Evolutionary conservation across 2,329 filamentous ascomycete species (phyloP), one percentile per base, ranked within the genome.

Genomic region (Talaromyces piceae): DNA sequence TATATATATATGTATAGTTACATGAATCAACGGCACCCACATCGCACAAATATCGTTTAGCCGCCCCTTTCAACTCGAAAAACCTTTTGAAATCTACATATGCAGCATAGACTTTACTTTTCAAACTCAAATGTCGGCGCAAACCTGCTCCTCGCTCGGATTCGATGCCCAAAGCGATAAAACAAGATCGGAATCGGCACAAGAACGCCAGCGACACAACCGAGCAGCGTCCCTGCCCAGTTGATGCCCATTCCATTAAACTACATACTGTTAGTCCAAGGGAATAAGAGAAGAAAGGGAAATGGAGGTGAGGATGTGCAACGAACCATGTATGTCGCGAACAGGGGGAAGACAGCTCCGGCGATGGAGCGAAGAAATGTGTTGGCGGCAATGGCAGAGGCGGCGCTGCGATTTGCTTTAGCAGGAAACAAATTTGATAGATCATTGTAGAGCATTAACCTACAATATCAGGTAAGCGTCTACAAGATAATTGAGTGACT

Each of bases 301-400:
- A 22, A 23, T 16, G 22, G 1, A 7, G 2, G 12, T 18, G 12
- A 31, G 18, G n/a, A 6, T 13, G 4, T 27, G 22, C 20, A 22
- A 49, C 45, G 39, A 57, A 61, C 60, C 63, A 67, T 64, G 51
- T 64, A 63, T 20, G 53, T 56, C n/a, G 58, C 54, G 52, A 67
- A 67, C 2, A 67, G 60, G 8, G 67, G 67, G 47, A 73, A 72
- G n/a, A 61, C 65, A 13, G 67, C 69, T 7, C 67, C 70, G 8
- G 66, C 61, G 18, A 69, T 52, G 9, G 68, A 72, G 27, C 75
- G 70, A 31, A 77, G 62, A 56, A 77, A 72, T 2, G 74, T 76
- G 53, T 78, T 77, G 25, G 73, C 74, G 8, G 73, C 71, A 25
- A 76, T 70, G 7, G 75, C 74, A 11, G 70, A 74, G 3, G 75